Evolutionary conservation across 2,329 filamentous ascomycete genomes (phyloP).

Genomic region (Colletotrichum caudatum): DNA sequence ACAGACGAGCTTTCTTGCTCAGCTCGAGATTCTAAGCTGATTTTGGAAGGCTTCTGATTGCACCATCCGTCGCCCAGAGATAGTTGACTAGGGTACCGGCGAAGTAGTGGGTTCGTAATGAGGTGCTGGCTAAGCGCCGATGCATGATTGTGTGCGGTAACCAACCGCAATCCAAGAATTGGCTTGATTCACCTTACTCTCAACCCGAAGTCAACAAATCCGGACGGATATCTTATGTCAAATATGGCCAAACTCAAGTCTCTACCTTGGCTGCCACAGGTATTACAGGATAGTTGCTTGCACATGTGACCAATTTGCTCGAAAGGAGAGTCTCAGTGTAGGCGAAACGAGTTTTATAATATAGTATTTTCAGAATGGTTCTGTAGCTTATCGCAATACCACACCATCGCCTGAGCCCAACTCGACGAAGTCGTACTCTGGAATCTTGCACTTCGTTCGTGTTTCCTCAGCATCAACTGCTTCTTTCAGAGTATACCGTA

Average conservation of each 20-base stretch:
- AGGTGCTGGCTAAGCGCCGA: neutral
- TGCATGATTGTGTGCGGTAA: neutral
- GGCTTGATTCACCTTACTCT: neutral
- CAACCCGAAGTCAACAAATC: neutral
- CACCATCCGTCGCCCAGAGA: neutral
- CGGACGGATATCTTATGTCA: neutral
- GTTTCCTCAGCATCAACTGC: slow-evolving; percentile 54
- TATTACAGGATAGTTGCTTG: neutral
- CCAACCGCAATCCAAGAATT: neutral
- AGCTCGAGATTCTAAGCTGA: neutral
- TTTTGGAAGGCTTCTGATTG: neutral
- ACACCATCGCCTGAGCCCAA: slow-evolving; percentile 68
- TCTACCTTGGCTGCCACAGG: too few species aligned
- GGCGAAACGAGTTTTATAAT: too few species aligned
- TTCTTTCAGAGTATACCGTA: slow-evolving; percentile 58
- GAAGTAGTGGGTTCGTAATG: neutral
- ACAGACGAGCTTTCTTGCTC: too few species aligned
- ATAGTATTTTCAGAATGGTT: too few species aligned
- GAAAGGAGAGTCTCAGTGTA: neutral
- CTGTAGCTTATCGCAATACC: slow-evolving; percentile 55
- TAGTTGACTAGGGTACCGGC: neutral
- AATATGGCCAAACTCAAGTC: too few species aligned
- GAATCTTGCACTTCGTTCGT: slow-evolving; percentile 47
- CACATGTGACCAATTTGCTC: neutral
- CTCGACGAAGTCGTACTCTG: slow-evolving; percentile 62